These are phyloP conservation scores for Taphrina sp. DNA, from an alignment of 1,139 yeast genomes.

Conservation along the genomic window DNA sequence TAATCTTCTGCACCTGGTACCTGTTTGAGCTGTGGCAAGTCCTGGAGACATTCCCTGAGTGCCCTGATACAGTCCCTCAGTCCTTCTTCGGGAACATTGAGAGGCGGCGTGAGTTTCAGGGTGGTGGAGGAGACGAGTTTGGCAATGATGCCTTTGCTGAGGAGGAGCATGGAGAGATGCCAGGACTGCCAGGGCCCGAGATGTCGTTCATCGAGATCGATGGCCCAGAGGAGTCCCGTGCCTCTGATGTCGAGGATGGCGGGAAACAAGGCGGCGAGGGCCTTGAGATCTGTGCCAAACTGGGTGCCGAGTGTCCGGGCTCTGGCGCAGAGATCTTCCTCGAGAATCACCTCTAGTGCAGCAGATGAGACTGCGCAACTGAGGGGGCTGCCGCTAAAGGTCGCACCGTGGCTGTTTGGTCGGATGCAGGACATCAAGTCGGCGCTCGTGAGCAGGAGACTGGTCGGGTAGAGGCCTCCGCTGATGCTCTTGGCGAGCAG, in stretches of 20 bases:
- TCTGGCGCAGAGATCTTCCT: slow-evolving; percentile 80
- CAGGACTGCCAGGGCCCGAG: slow-evolving; percentile 91
- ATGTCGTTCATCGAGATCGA: slow-evolving; percentile 80
- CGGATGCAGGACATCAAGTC: slow-evolving; percentile 86
- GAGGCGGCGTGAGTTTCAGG: slow-evolving; percentile 92
- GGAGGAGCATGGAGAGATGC: slow-evolving; percentile 91
- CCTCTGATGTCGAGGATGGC: slow-evolving; percentile 89
- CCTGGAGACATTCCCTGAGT: slow-evolving; percentile 61
- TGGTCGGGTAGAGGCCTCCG: slow-evolving; percentile 91
- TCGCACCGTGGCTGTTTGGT: slow-evolving; percentile 96
- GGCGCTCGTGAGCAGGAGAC: slow-evolving; percentile 81
- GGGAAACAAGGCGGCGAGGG: slow-evolving; percentile 53
- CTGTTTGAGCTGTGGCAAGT: slow-evolving; percentile 53
- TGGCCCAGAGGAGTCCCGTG: slow-evolving; percentile 80
- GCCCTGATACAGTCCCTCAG: slow-evolving; percentile 74
- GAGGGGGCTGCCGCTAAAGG: slow-evolving; percentile 96
- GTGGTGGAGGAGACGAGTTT: slow-evolving; percentile 96
- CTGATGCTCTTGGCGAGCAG: slow-evolving; percentile 91
- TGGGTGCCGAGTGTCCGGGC: slow-evolving; percentile 68
- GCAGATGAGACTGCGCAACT: slow-evolving; percentile 93
- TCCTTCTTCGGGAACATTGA: slow-evolving; percentile 85
- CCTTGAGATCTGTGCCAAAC: slow-evolving; percentile 62
- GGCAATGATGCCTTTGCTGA: slow-evolving; percentile 83
- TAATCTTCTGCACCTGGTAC: slow-evolving; percentile 9
- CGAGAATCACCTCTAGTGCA: slow-evolving; percentile 83